Percentiles rank a stretch among this genome's conserved stretches.
Conservation (phyloP, 768 basidiomycete species). For the Boletus bicolor region DNA sequence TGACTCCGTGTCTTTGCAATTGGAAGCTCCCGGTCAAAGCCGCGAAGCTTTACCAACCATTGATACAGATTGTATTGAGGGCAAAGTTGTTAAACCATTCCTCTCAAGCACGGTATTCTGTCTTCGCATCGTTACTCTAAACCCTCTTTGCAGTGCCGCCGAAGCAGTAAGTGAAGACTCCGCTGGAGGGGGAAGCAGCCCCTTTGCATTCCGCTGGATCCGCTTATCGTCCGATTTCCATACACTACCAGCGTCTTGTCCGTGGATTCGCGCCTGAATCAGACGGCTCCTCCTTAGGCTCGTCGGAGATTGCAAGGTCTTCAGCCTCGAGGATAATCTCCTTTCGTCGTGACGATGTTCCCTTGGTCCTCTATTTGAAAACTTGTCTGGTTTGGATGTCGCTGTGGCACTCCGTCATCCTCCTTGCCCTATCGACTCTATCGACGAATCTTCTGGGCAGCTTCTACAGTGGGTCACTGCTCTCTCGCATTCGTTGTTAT, state of each 20-base stretch:
- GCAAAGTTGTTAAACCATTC: slow-evolving; percentile 38
- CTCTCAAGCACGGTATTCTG: slow-evolving; percentile 48
- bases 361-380: no score
- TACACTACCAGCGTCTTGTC: slow-evolving; percentile 22
- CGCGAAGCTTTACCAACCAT: slow-evolving; percentile 74
- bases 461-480: no score
- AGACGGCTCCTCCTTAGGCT: not conserved
- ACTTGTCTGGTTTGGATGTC: no score
- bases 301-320: slow-evolving; percentile 45
- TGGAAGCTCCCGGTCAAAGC: slow-evolving; percentile 58
- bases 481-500: no score
- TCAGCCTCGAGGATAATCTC: slow-evolving; percentile 49
- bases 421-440: no score
- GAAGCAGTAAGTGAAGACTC: slow-evolving; percentile 54
- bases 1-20: slow-evolving; percentile 55
- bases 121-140: slow-evolving; percentile 58
- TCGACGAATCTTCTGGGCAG: no score
- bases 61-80: slow-evolving; percentile 67
- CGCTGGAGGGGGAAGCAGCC: slow-evolving; percentile 58
- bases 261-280: not conserved
- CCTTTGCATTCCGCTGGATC: slow-evolving; percentile 41
- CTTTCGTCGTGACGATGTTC: not conserved
- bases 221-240: slow-evolving; percentile 56
- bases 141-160: slow-evolving; percentile 58
- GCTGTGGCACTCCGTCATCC: no score